Conservation (phyloP, 164 flowering plant genomes). For the Piper longum region DNA sequence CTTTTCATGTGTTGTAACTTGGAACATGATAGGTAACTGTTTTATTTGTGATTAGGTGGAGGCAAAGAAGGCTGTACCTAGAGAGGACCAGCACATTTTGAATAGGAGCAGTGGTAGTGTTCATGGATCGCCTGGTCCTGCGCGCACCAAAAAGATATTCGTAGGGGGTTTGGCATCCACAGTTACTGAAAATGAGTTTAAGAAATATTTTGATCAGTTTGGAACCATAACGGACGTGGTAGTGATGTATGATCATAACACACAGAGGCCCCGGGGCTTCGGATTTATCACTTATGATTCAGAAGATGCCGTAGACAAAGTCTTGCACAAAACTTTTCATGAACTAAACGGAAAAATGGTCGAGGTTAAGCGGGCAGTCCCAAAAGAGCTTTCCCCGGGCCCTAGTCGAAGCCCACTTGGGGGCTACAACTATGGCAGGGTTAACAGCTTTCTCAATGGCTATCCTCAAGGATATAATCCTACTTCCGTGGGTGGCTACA, state of each 20-base stretch:
- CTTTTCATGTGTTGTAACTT: neutral
- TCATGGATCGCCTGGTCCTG: constrained; percentile 54
- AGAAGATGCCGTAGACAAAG: constrained; percentile 64
- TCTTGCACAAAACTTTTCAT: constrained; percentile 56
- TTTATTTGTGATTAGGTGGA: constrained; percentile 41
- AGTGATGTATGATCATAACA: constrained; percentile 78
- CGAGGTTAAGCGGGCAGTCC: constrained; percentile 77
- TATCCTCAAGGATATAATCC: constrained; percentile 40
- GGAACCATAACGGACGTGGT: constrained; percentile 68
- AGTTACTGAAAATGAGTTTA: constrained; percentile 60
- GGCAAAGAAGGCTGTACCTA: constrained; percentile 79
- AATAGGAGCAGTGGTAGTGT: constrained; percentile 28
- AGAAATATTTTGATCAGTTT: constrained; percentile 64
- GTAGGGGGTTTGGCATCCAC: constrained; percentile 77
- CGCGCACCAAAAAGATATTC: constrained; percentile 62
- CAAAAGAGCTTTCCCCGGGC: constrained; percentile 56
- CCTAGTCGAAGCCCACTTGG: constrained; percentile 46
- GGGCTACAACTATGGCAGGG: constrained; percentile 50
- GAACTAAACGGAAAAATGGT: constrained; percentile 74
- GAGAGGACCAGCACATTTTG: constrained; percentile 51
- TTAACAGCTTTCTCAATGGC: constrained; percentile 34
- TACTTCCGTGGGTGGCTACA: constrained; percentile 44
- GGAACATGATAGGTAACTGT: neutral
- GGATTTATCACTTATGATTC: constrained; percentile 74
- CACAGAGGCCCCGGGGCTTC: constrained; percentile 76